phyloP scores from a whole-genome alignment of 352 stramenopile species.

The Phytophthora litchii region DNA sequence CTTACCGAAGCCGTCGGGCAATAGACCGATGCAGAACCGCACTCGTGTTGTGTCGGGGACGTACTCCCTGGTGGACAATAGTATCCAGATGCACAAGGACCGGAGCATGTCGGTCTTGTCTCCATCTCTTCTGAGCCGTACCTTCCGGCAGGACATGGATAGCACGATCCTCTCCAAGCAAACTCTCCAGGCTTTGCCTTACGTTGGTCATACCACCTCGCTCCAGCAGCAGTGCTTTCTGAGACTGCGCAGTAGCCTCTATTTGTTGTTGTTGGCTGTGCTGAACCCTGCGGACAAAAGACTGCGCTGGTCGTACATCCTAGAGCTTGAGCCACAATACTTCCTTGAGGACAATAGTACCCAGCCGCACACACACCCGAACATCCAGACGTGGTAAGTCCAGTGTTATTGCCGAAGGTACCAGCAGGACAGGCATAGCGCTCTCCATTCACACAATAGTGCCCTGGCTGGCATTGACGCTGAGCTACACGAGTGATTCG shows the following conservation, averaged over 20 bases:
- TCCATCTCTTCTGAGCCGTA: conserved; percentile 56
- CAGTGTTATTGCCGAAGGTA: conserved; percentile 52
- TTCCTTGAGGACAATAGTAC: conserved; percentile 70
- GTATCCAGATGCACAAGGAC: conserved; percentile 65
- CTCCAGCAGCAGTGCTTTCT: background rate
- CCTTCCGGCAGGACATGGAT: conserved; percentile 63
- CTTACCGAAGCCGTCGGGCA: conserved; percentile 45
- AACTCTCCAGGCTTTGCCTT: conserved; percentile 56
- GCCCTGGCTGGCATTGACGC: conserved; percentile 57
- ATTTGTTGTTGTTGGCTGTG: conserved; percentile 15
- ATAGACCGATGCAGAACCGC: conserved; percentile 50
- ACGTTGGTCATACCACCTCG: conserved; percentile 37
- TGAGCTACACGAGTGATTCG: conserved; percentile 43
- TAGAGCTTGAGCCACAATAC: conserved; percentile 41
- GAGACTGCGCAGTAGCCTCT: conserved; percentile 45
- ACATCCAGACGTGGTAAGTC: conserved; percentile 49
- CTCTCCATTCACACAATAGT: conserved; percentile 56
- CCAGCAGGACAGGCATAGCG: conserved; percentile 55
- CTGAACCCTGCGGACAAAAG: conserved; percentile 52
- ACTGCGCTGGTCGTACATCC: conserved; percentile 36
- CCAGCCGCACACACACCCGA: conserved; percentile 62
- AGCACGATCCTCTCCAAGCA: conserved; percentile 60
- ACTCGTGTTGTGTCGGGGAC: conserved; percentile 48
- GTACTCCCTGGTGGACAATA: conserved; percentile 67
- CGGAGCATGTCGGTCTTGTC: conserved; percentile 54